Percentiles rank a stretch among this genome's conserved stretches.
These are phyloP conservation scores for Salvia splendens DNA, from an alignment of 257 asterid genomes.

Conservation along the genomic window DNA sequence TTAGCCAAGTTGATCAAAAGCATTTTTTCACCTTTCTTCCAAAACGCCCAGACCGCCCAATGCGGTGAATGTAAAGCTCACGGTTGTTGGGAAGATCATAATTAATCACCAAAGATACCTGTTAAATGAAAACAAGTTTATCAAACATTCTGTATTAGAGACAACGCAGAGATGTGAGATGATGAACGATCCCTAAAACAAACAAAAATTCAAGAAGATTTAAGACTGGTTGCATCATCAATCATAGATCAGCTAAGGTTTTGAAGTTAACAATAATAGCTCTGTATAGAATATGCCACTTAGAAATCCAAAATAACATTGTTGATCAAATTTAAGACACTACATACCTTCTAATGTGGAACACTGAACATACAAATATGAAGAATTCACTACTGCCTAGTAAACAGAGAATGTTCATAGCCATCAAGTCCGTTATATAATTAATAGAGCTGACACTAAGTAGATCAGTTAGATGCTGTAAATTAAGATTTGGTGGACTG, in stretches of 20 bases:
- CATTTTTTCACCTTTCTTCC: conserved; percentile 74
- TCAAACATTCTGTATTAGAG: background rate
- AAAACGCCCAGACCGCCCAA: conserved; percentile 97
- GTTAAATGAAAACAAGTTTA: background rate
- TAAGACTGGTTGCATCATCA: background rate
- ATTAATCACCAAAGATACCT: conserved; percentile 96
- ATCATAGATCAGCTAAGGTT: background rate
- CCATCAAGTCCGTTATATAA: background rate
- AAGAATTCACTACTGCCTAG: background rate
- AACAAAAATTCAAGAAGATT: background rate
- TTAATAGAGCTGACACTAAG: background rate
- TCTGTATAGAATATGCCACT: background rate
- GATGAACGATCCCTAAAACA: background rate
- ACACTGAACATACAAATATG: background rate
- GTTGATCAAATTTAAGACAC: background rate
- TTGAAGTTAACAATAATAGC: background rate
- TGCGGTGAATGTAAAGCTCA: conserved; percentile 93
- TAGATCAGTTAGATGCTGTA: background rate
- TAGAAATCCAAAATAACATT: background rate
- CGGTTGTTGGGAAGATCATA: conserved; percentile 97
- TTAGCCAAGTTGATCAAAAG: background rate
- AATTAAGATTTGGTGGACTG: background rate
- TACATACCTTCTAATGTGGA: background rate
- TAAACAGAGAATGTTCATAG: background rate
- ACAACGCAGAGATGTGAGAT: background rate